Base-by-base conservation (phyloP, 2,329 filamentous ascomycete genomes). In the Clonostachys chloroleuca region DNA sequence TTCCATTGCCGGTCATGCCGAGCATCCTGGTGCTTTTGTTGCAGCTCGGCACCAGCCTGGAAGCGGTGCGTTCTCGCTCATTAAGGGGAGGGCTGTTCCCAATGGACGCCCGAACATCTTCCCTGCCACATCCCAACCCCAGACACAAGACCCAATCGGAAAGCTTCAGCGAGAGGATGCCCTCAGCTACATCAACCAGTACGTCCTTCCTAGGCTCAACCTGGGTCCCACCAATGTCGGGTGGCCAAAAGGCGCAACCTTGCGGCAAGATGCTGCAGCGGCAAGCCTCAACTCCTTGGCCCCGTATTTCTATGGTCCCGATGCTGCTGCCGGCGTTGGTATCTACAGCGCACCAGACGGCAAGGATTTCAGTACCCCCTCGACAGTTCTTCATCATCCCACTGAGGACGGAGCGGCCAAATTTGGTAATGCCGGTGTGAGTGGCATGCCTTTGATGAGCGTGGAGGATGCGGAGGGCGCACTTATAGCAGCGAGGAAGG, bases 161-260 rank as follows among this genome's bases (percentile, higher is more conserved):
- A 85, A 85, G 67, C 80, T 86, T 53, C 81, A 83, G 61, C 77
- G 81, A 12, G 81, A 86, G 54, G 82, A 85, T 57, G 81, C 81
- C 1, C 75, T 86, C 39, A 78, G 76, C 60, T 86, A 84, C 63
- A 84, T 86, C 63, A 86, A 86, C 61, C 82, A 86, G 61, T 84
- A 83, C 53, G 80, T 86, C 3, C 68, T 86, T 34, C 82, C 83
- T 16, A 74, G 77, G 5, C 69, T 82, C 14, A 80, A 80, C 53
- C 66, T 80, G 3, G 74, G 74, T 37, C 70, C 69, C 30, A 69
- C 71, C 47, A 76, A 74, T 49, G 65, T 72, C 56, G 66, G 66
- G 6, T 59, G 63, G 20, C 58, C 67, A 12, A 72, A 70, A 52
- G 65, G 63, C 6, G 55, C 63, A 1, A 58, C 65, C 1, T 59